These are phyloP conservation scores for Penicillium pulvis DNA, from an alignment of 495 filamentous ascomycete genomes.

Conservation along the genomic window DNA sequence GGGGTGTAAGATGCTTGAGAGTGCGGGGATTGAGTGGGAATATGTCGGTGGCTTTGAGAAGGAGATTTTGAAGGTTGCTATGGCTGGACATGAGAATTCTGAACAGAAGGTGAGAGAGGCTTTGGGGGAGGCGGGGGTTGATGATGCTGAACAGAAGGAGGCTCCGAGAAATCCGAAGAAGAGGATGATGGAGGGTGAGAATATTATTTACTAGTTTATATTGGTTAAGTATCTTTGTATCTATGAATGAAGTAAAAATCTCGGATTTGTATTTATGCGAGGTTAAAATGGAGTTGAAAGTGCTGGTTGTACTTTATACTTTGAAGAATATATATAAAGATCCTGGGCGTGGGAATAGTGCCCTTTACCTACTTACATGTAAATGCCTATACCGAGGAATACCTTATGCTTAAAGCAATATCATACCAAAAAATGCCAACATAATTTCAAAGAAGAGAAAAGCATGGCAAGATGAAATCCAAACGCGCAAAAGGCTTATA, in stretches of 20 bases:
- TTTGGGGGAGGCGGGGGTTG: constrained; percentile 33
- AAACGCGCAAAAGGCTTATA: neutral
- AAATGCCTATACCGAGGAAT: too few relatives aligned
- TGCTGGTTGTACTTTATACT: too few relatives aligned
- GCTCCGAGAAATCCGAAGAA: constrained; percentile 50
- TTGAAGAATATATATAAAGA: too few relatives aligned
- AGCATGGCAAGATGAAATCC: too few relatives aligned
- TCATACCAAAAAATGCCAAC: too few relatives aligned
- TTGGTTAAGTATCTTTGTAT: neutral
- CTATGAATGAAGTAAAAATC: neutral
- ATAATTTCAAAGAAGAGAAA: too few relatives aligned
- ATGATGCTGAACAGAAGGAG: constrained; percentile 40
- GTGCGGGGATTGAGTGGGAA: constrained; percentile 72
- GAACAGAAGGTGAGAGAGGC: constrained; percentile 38
- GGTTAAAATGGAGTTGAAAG: too few relatives aligned
- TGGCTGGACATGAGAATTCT: constrained; percentile 69
- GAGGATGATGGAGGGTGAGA: constrained; percentile 48
- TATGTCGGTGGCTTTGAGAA: constrained; percentile 75
- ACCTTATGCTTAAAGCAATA: too few relatives aligned
- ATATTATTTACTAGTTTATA: constrained; percentile 18
- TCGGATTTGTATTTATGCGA: neutral
- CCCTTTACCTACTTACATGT: too few relatives aligned
- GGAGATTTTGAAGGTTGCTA: constrained; percentile 79
- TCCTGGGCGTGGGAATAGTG: too few relatives aligned
- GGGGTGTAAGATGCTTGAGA: constrained; percentile 67